Evolutionary conservation across 768 basidiomycete genomes (phyloP), one percentile per base, ranked within the genome.

Genomic region (Scleroderma citrinum): DNA sequence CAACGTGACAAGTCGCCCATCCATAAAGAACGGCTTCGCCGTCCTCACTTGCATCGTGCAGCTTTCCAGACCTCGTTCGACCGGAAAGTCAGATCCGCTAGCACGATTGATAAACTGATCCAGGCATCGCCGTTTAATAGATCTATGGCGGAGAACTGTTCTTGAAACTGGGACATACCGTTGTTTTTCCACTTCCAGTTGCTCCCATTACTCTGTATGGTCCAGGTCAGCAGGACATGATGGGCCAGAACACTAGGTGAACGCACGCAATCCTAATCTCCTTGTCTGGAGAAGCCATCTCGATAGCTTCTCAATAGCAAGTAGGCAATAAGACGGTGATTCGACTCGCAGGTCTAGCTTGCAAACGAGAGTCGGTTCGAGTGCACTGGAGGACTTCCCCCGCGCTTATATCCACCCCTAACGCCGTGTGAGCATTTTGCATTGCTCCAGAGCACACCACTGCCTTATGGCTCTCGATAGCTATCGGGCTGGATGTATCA

Each of bases 61-160:
- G 14, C 80, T 82, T 46, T 73, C 65, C 26, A 80, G 63, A 4
- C 71, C 69, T 5, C 57, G 60, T 19, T 78, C 77, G 14, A 81
- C 71, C 13, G 64, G 65, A 19, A 81, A 56, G 35, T 66, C 58
- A 10, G 76, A 76, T 11, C 75, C 76, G 55, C 78, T 81, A 41
- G 72, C 65, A 6, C 71, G 56, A 52, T 81, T 81, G 59, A 81
- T 76, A 47, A 82, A 80, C 80, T 80, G 51, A 7, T 16, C 26
- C 4, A 8, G 16, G 40, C 11, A 7, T 39, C 24, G 44, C 16
- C 41, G 5, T 59, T 43, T 57, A 29, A 50, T 43, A 13, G 46
- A 31, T 11, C 7, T 35, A 23, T 10, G 42, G 1, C 7, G 24
- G 40, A 17, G 31, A n/a, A 23, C 20, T 17, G 7, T 10, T 24